Base-by-base conservation (phyloP, 257 asterid genomes). In the Nicotiana obtusifolia region DNA sequence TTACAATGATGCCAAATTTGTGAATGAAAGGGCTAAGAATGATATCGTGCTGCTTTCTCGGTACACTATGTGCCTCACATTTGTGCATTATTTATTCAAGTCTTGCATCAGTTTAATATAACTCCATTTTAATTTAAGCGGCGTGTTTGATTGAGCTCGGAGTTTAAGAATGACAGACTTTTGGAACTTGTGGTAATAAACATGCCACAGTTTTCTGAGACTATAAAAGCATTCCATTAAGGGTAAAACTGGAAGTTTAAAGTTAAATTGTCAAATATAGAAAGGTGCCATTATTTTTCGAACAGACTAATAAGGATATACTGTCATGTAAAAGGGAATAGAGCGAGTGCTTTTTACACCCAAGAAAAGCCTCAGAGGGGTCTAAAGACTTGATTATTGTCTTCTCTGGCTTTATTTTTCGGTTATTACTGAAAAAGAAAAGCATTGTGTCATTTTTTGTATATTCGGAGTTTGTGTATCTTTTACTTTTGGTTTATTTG, bases 21-120 rank as follows among this genome's bases (percentile, higher is more conserved):
- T 95, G 85, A 94, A 95, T 73, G 97, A 93, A 88, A 91, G 98
- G 90, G 98, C 98, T 57, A 91, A 85, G 87, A 93, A 88, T 84
- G 99, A 93, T 85, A 89, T 92, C 24, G 80, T 94, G 81, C 91
- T 94, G 87, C 97, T 95, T 86, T 92, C 96, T 83, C 89, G 95
- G 98, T 95, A 91, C 76, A 54, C 54, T 20, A 15, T 49, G 41
- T 85, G 64, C 59, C 76, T 73, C 19, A 22, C 14, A n/a, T 81
- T 31, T 78, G 31, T 76, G 30, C 22, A 57, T n/a, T 76, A 66
- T 35, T 26, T 69, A 30, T 47, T 17, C 56, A 47, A 59, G 60
- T 30, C 57, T 81, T 66, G 16, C 8, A 28, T 14, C 81, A 24
- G 78, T 22, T 71, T 44, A 22, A 22, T 0, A 44, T 44, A 44